Evolutionary conservation across 2,329 filamentous ascomycete species (phyloP).

Genomic region (Truncatella angustata): DNA sequence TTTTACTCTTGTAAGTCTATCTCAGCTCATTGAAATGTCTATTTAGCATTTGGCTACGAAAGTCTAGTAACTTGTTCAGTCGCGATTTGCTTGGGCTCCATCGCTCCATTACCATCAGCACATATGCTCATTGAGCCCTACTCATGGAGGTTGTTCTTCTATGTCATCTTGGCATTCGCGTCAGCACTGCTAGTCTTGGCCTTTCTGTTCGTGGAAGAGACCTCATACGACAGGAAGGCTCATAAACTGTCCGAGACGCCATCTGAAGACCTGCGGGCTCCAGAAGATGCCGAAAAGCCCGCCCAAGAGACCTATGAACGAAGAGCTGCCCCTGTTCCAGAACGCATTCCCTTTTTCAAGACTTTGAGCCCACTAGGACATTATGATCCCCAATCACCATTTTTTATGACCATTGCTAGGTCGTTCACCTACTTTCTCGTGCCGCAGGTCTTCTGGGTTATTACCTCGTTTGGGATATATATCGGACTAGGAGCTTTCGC

Average conservation of each 20-base stretch:
- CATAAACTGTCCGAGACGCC: constrained; percentile 9
- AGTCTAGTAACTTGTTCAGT: constrained; percentile 27
- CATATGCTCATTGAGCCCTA: constrained; percentile 59
- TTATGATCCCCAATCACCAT: constrained; percentile 35
- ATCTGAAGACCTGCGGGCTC: constrained; percentile 13
- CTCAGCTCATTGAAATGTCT: not conserved
- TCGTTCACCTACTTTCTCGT: constrained; percentile 43
- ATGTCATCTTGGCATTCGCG: constrained; percentile 56
- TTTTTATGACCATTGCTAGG: constrained; percentile 38
- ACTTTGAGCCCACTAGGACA: constrained; percentile 37
- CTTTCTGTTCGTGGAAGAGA: constrained; percentile 53
- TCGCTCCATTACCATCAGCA: constrained; percentile 56
- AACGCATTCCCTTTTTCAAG: constrained; percentile 34
- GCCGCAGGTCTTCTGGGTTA: constrained; percentile 44
- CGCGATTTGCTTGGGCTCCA: constrained; percentile 53
- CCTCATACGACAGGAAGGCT: constrained; percentile 38
- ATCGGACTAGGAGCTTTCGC: constrained; percentile 43
- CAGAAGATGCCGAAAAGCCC: constrained; percentile 23
- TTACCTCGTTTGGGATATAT: constrained; percentile 43
- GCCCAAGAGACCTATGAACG: constrained; percentile 17
- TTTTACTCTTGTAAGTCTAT: constrained; percentile 51
- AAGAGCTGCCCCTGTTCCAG: constrained; percentile 18
- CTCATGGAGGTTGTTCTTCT: constrained; percentile 61
- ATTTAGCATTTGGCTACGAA: not conserved
- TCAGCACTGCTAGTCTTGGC: constrained; percentile 40